Evolutionary conservation across 805 yeast species (phyloP).

Genomic region (Barnettozyma wickerhamii): DNA sequence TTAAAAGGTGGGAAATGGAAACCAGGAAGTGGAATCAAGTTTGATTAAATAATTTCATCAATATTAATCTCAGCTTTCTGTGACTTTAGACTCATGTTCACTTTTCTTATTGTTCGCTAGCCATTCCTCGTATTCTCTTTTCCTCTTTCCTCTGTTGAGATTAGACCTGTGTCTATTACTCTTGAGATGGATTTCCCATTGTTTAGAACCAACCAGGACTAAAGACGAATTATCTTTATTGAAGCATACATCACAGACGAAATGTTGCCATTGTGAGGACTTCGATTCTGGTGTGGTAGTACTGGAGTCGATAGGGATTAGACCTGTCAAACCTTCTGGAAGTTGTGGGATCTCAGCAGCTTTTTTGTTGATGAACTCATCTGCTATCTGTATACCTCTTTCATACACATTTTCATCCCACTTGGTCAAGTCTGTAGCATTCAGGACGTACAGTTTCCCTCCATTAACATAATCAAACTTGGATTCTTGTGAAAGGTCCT

Average conservation of each 20-base stretch:
- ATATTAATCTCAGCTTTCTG: not conserved
- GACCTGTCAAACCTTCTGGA: constrained; percentile 33
- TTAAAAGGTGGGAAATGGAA: constrained; percentile 29
- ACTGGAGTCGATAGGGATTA: constrained; percentile 16
- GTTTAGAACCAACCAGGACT: constrained; percentile 68
- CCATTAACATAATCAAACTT: constrained; percentile 47
- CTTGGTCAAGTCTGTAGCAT: constrained; percentile 64
- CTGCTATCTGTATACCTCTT: constrained; percentile 50
- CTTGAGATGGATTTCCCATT: constrained; percentile 61
- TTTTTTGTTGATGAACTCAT: constrained; percentile 33
- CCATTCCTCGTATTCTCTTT: constrained; percentile 49
- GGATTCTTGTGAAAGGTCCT: constrained; percentile 49
- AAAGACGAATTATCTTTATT: constrained; percentile 50
- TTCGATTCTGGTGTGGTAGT: constrained; percentile 4
- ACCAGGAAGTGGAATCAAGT: constrained; percentile 25
- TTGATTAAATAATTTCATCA: constrained; percentile 12
- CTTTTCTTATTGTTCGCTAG: constrained; percentile 18
- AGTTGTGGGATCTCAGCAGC: constrained; percentile 28
- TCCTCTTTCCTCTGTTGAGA: constrained; percentile 42
- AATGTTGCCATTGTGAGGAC: constrained; percentile 58
- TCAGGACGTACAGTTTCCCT: constrained; percentile 61
- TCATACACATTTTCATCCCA: constrained; percentile 59
- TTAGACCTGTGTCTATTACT: constrained; percentile 68
- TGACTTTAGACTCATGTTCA: not conserved
- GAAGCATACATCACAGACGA: constrained; percentile 60